These are phyloP conservation scores for Chimonanthus salicifolius DNA, from an alignment of 164 flowering plant genomes.

Conservation along the genomic window DNA sequence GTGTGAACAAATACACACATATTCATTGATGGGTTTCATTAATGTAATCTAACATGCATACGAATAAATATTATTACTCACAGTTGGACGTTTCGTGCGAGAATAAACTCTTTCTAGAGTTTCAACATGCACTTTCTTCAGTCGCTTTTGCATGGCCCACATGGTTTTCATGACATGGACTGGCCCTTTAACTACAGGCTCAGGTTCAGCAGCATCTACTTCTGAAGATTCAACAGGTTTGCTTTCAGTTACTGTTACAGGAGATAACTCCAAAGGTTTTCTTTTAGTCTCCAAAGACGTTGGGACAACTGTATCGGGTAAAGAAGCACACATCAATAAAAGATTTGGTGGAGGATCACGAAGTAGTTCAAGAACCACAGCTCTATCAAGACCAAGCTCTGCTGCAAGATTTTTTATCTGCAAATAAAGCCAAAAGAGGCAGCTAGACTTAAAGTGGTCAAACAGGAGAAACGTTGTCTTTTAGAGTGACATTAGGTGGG, in stretches of 20 bases:
- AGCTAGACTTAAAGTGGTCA: neutral
- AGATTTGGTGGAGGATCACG: constrained; percentile 89
- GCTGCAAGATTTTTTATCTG: constrained; percentile 87
- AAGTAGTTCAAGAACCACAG: constrained; percentile 76
- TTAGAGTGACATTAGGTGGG: neutral
- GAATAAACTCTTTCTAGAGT: constrained; percentile 82
- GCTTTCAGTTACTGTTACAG: constrained; percentile 11
- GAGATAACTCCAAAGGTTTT: constrained; percentile 14
- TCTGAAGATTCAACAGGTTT: neutral
- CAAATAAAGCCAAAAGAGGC: neutral
- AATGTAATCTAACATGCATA: neutral
- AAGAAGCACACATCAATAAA: constrained; percentile 68
- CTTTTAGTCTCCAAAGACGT: neutral
- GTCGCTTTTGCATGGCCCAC: constrained; percentile 74
- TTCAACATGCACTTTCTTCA: constrained; percentile 78
- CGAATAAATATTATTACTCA: constrained; percentile 36
- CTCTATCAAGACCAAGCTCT: constrained; percentile 86
- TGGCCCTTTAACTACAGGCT: constrained; percentile 35
- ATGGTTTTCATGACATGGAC: constrained; percentile 66
- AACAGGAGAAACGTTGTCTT: neutral
- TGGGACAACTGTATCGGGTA: constrained; percentile 63
- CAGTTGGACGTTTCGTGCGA: constrained; percentile 86
- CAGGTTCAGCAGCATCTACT: constrained; percentile 28
- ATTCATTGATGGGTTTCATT: neutral
- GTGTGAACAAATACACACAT: neutral